Conservation (phyloP, 176 grass and related monocot genomes). For the Juncus inflexus region DNA sequence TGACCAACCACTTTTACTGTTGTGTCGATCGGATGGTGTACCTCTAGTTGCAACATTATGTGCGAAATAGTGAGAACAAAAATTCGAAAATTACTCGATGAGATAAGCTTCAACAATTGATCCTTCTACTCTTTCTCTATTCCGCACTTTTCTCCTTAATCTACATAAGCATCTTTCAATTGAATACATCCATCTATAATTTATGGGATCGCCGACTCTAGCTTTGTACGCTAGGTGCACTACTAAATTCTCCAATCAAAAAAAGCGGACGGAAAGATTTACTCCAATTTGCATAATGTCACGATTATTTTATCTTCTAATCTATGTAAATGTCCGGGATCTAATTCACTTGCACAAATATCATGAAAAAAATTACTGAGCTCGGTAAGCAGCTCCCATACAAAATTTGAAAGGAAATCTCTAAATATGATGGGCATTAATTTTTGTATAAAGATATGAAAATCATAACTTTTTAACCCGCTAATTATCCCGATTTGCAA, state of each 20-base stretch:
- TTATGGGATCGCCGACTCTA: constrained; percentile 5
- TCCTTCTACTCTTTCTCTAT: constrained; percentile 20
- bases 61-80: constrained; percentile 11
- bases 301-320: constrained; percentile 11
- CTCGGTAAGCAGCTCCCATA: constrained; percentile 12
- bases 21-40: neutral
- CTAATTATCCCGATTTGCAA: too few relatives aligned
- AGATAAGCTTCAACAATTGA: constrained; percentile 19
- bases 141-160: constrained; percentile 3
- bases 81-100: constrained; percentile 23
- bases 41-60: neutral
- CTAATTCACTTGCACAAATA: constrained; percentile 12
- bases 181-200: constrained; percentile 27
- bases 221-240: constrained; percentile 16
- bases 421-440: neutral
- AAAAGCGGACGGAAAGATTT: constrained; percentile 18
- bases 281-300: constrained; percentile 23
- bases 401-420: neutral
- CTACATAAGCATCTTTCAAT: constrained; percentile 15
- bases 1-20: neutral
- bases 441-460: too few relatives aligned
- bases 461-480: too few relatives aligned
- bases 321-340: neutral
- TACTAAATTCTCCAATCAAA: constrained; percentile 26
- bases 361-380: constrained; percentile 4